Percentiles rank a stretch among this genome's conserved stretches.
Conservation (phyloP, 164 flowering plant genomes). For the Chimonanthus salicifolius region DNA sequence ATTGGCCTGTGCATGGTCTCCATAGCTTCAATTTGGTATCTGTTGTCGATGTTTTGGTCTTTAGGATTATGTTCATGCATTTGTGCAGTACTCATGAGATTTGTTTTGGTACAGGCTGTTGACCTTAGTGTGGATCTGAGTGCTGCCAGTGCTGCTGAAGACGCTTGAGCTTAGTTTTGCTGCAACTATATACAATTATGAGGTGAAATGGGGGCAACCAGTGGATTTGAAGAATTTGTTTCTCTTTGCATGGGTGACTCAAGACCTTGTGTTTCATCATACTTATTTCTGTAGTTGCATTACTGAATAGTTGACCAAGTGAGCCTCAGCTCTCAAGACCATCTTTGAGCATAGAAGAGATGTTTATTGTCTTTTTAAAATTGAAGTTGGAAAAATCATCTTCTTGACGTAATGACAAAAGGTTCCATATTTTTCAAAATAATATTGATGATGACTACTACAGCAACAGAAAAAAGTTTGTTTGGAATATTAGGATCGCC, state of each 20-base stretch:
- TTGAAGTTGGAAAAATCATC: too few species aligned
- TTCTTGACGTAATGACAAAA: too few species aligned
- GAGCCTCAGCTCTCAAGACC: not conserved
- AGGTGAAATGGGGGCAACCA: not conserved
- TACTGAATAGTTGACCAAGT: not conserved
- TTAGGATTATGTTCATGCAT: not conserved
- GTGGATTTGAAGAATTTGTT: not conserved
- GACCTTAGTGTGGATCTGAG: slow-evolving; percentile 80
- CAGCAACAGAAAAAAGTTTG: too few species aligned
- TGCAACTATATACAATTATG: not conserved
- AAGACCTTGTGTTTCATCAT: not conserved
- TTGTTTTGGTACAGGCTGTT: slow-evolving; percentile 39
- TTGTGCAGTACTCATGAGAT: not conserved
- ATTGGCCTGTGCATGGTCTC: not conserved
- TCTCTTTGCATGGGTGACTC: not conserved
- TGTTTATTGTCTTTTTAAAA: too few species aligned
- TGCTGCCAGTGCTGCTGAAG: slow-evolving; percentile 88
- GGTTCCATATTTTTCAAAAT: too few species aligned
- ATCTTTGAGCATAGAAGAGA: too few species aligned
- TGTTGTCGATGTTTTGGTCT: not conserved
- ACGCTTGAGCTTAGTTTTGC: slow-evolving; percentile 10
- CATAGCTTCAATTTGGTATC: not conserved
- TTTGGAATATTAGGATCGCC: too few species aligned
- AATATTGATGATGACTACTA: too few species aligned
- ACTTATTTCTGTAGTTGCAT: not conserved